Evolutionary conservation across 768 basidiomycete genomes (phyloP).

Genomic region (Hygrophorus pudorinus): DNA sequence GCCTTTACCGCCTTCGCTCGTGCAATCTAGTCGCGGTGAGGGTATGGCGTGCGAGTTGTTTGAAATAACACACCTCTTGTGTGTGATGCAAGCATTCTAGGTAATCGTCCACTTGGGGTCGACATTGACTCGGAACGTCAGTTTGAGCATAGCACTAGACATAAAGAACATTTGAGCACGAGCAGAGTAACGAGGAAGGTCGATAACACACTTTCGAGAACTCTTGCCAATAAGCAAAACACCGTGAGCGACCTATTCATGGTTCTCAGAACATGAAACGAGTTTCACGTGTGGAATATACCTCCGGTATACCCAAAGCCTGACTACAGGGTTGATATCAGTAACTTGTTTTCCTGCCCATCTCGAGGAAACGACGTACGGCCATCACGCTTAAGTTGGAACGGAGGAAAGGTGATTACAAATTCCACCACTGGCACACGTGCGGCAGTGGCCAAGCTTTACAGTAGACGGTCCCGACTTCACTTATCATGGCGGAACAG

Average conservation of each 20-base stretch:
- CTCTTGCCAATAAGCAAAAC: conserved; percentile 90
- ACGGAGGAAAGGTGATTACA: conserved; percentile 3
- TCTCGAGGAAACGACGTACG: conserved; percentile 17
- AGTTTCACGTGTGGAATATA: conserved; percentile 9
- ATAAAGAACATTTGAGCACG: not conserved
- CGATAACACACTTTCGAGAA: conserved; percentile 50
- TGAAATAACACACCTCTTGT: conserved; percentile 58
- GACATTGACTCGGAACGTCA: conserved; percentile 66
- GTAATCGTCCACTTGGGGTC: conserved; percentile 71
- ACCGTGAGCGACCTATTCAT: conserved; percentile 63
- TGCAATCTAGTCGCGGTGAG: conserved; percentile 24
- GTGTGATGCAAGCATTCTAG: conserved; percentile 84
- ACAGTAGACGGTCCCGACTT: too few relatives aligned
- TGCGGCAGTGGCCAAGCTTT: too few relatives aligned
- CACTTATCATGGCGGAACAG: conserved; percentile 29
- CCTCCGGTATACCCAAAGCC: conserved; percentile 39
- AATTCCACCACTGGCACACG: not conserved
- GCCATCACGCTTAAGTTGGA: conserved; percentile 24
- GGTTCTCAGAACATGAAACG: not conserved
- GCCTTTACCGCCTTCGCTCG: conserved; percentile 58
- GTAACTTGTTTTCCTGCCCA: not conserved
- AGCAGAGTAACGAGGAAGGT: not conserved
- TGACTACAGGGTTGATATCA: conserved; percentile 20
- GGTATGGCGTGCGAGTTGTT: not conserved
- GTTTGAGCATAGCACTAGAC: conserved; percentile 76